A percentile compares a stretch with the other conserved stretches of the same genome.
Conservation (phyloP, 805 yeast genomes). For the Millerago galiae region DNA sequence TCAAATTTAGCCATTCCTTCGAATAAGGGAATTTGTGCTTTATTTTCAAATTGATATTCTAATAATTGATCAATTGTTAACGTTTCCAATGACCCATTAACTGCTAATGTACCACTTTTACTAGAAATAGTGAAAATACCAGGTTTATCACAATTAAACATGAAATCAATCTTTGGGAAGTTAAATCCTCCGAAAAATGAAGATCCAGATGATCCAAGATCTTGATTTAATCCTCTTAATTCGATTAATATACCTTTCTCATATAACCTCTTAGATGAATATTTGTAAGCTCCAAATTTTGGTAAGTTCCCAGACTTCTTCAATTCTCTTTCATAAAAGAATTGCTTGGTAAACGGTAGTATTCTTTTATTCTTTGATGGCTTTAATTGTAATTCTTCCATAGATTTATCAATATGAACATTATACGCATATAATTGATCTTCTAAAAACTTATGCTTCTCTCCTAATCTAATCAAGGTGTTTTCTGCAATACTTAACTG, state of each 20-base stretch:
- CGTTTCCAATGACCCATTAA: conserved; percentile 44
- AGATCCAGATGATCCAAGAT: conserved; percentile 27
- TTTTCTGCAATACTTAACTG: conserved; percentile 40
- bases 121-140: conserved; percentile 74
- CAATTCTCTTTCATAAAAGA: conserved; percentile 66
- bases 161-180: conserved; percentile 62
- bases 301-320: conserved; percentile 62
- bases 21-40: conserved; percentile 47
- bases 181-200: conserved; percentile 38
- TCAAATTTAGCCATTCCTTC: conserved; percentile 64
- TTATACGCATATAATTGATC: conserved; percentile 36
- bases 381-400: conserved; percentile 41
- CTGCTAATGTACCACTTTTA: conserved; percentile 62
- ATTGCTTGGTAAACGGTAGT: conserved; percentile 64
- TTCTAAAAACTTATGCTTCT: conserved; percentile 38
- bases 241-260: conserved; percentile 66
- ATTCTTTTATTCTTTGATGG: conserved; percentile 24
- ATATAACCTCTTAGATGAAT: conserved; percentile 65
- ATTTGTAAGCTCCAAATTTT: conserved; percentile 70
- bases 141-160: conserved; percentile 67
- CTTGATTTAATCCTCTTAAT: conserved; percentile 45
- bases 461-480: conserved; percentile 38
- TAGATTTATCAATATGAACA: conserved; percentile 42
- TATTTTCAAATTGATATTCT: conserved; percentile 66
- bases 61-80: conserved; percentile 68